Percentiles rank a stretch among this genome's conserved stretches.
Conservation (phyloP, 139 green algal species). For the Picochlorum sp. region DNA sequence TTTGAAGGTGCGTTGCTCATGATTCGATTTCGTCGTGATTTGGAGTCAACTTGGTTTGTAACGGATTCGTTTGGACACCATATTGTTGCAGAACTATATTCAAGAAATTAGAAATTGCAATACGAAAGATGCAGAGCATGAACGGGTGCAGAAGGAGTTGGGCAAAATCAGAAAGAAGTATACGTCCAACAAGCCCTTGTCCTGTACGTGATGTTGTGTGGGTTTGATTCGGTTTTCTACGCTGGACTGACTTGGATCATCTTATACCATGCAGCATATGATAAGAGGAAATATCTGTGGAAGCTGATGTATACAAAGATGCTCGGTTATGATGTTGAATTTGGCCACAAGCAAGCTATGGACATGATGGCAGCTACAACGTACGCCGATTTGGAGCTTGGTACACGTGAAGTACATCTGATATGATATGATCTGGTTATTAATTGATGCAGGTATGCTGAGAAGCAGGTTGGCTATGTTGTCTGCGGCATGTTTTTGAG, state of each 20-base stretch:
- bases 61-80: background rate
- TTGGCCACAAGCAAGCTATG: constrained; percentile 94
- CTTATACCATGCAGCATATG: constrained; percentile 63
- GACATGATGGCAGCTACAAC: constrained; percentile 87
- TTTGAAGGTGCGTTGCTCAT: constrained; percentile 42
- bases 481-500: constrained; percentile 80
- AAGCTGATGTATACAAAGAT: constrained; percentile 99
- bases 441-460: constrained; percentile 63
- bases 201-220: constrained; percentile 18
- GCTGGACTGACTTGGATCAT: background rate
- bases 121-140: constrained; percentile 86
- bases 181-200: constrained; percentile 54
- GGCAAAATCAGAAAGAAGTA: constrained; percentile 96
- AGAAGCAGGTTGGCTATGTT: constrained; percentile 98
- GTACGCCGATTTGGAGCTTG: constrained; percentile 28
- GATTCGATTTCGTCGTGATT: background rate
- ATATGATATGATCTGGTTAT: background rate
- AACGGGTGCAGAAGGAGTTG: constrained; percentile 94
- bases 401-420: background rate
- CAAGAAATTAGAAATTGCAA: constrained; percentile 78
- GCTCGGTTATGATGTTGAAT: constrained; percentile 98
- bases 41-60: background rate
- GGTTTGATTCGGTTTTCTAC: background rate
- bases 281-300: constrained; percentile 99
- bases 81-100: constrained; percentile 76